Evolutionary conservation across 169 alveolate genomes (phyloP), one percentile per base, ranked within the genome.

Genomic region (Plasmodium berghei): DNA sequence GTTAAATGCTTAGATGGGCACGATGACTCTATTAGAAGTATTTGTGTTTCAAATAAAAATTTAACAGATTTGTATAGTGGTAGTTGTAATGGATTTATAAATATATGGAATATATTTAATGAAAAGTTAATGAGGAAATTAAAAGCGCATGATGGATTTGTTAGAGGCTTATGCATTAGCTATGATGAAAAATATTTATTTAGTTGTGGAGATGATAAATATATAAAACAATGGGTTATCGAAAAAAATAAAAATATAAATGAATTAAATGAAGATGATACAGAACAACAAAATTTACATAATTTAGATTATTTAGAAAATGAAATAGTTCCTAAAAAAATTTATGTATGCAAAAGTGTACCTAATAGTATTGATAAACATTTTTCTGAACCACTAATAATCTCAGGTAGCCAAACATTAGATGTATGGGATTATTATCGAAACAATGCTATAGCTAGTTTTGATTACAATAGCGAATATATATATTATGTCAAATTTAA

Each of bases 1-100:
- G 92, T 98, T 10, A 94, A 96, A 54, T 98, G 98, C 14, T 90
- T 98, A 74, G 97, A 96, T 72, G 99, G 99, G 12, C 99, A 98
- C 87, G 95, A 98, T 45, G 99, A 98, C 94, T 97, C 99, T 2
- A 98, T 98, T 48, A 94, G 96, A 77, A 87, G 95, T 6, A 73
- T 98, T 87, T 90, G 77, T 54, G 64, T 59, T 10, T 54, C 69
- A 14, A 52, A 34, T 34, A 75, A 14, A 45, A 67, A 59, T 12
- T 71, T 90, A 93, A 63, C 86, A 69, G 98, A 97, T 63, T 74
- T 97, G 49, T 96, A 97, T 62, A 94, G 99, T 52, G 99, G 99
- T 5, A 94, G 98, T 61, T 96, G 97, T 88, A 98, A 98, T 88
- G 99, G 99, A 24, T 99, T 97, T 89, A 88, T 98, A 26, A 94